Conservation (phyloP, 1,139 yeast genomes). For the Debaryomyces nepalensis region DNA sequence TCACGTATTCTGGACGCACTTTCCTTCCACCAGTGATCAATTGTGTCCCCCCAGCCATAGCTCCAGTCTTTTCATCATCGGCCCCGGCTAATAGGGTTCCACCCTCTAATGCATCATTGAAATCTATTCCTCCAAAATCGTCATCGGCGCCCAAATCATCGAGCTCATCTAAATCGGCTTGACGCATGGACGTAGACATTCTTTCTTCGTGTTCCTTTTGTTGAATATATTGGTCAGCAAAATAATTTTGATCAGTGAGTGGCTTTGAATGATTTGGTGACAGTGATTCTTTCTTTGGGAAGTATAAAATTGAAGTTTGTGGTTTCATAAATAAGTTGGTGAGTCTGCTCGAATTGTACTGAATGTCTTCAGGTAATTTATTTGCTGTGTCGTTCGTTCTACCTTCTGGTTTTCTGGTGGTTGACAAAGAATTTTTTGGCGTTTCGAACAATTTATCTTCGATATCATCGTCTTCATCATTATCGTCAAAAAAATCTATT, state of each 20-base stretch:
- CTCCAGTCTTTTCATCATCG: slow-evolving; percentile 28
- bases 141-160: slow-evolving; percentile 45
- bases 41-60: slow-evolving; percentile 28
- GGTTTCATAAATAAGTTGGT: slow-evolving; percentile 76
- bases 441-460: slow-evolving; percentile 57
- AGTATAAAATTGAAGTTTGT: slow-evolving; percentile 40
- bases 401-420: slow-evolving; percentile 32
- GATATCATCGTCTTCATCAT: slow-evolving; percentile 39
- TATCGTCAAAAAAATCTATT: slow-evolving; percentile 56
- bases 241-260: slow-evolving; percentile 69
- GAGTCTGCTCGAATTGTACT: slow-evolving; percentile 70
- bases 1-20: slow-evolving; percentile 65
- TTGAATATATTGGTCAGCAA: slow-evolving; percentile 68
- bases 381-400: slow-evolving; percentile 41
- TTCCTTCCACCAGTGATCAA: slow-evolving; percentile 44
- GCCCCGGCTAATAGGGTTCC: slow-evolving; percentile 26
- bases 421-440: slow-evolving; percentile 39
- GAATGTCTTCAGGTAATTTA: slow-evolving; percentile 73
- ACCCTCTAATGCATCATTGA: slow-evolving; percentile 48
- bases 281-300: slow-evolving; percentile 23
- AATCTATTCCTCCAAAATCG: slow-evolving; percentile 48
- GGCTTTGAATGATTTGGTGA: slow-evolving; percentile 16
- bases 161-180: slow-evolving; percentile 50
- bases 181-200: slow-evolving; percentile 48
- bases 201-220: slow-evolving; percentile 40